Percentiles rank a stretch among this genome's conserved stretches.
Conservation (phyloP, 352 stramenopile genomes). For the Plasmopara muralis region DNA sequence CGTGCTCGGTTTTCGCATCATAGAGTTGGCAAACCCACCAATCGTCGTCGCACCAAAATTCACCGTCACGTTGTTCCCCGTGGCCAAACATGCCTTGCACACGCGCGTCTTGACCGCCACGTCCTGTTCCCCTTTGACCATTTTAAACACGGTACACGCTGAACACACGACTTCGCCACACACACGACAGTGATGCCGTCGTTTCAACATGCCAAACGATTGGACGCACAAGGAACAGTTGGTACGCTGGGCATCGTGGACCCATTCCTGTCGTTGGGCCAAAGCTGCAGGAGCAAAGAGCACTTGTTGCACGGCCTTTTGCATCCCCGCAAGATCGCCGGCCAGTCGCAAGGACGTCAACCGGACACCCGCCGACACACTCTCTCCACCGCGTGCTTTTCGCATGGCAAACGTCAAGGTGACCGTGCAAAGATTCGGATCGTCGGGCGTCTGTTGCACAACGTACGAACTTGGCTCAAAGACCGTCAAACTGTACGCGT, state of each 20-base stretch:
- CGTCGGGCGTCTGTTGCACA: constrained; percentile 61
- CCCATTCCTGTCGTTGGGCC: constrained; percentile 68
- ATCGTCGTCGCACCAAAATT: constrained; percentile 23
- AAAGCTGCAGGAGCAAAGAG: constrained; percentile 59
- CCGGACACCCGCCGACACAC: constrained; percentile 65
- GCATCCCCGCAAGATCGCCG: constrained; percentile 45
- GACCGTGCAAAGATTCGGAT: constrained; percentile 49
- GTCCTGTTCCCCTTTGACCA: constrained; percentile 51
- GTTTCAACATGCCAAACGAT: constrained; percentile 72
- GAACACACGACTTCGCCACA: constrained; percentile 85
- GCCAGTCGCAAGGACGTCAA: constrained; percentile 58
- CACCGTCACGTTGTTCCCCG: constrained; percentile 32
- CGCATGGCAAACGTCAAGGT: constrained; percentile 74
- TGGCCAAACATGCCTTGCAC: constrained; percentile 72
- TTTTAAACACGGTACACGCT: constrained; percentile 71
- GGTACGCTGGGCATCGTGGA: constrained; percentile 65
- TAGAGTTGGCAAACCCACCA: constrained; percentile 14
- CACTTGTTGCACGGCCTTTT: constrained; percentile 60
- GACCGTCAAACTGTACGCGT: constrained; percentile 72
- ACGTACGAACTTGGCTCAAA: constrained; percentile 73
- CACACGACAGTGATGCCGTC: constrained; percentile 80
- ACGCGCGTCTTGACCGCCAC: constrained; percentile 55
- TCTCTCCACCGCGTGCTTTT: constrained; percentile 59
- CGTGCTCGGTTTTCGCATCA: constrained; percentile 18
- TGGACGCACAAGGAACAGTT: constrained; percentile 80